Evolutionary conservation across 257 asterid genomes (phyloP), one percentile per base, ranked within the genome.

Genomic region (Avicennia marina): DNA sequence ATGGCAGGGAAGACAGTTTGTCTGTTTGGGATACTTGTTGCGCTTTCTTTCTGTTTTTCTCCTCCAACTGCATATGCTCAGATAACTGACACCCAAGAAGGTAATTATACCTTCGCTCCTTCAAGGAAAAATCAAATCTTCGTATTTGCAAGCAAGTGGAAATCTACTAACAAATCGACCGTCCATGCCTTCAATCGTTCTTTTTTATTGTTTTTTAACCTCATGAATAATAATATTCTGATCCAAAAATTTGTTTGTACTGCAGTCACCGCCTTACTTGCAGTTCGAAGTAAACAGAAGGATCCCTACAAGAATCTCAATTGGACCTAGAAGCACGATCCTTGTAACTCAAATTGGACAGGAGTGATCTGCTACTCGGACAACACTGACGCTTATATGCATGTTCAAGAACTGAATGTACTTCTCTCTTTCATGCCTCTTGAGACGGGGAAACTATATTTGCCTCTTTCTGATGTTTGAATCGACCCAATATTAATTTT

Each of bases 381-480:
- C 22, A 4, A 4, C 0, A 53, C 57, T 13, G 82, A 72, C 69
- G 82, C 79, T 47, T 77, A 65, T 59, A 27, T 11, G 34, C 82
- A 77, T 46, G 79, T 77, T 22, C 26, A 33, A 24, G 82, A 77
- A 63, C 66, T 77, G 82, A 72, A 69, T 4, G 78, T 5, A 34
- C 31, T 4, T 53, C 20, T 13, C 20, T 24, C 15, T 61, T 43
- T n/a, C n/a, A n/a, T n/a, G n/a, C n/a, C n/a, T n/a, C n/a, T n/a
- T n/a, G n/a, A n/a, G n/a, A n/a, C n/a, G n/a, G n/a, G n/a, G n/a
- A n/a, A n/a, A n/a, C n/a, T n/a, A n/a, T n/a, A n/a, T n/a, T n/a
- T n/a, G n/a, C n/a, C n/a, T n/a, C n/a, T n/a, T n/a, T n/a, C n/a
- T n/a, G n/a, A n/a, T n/a, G n/a, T n/a, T n/a, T n/a, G n/a, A n/a